Evolutionary conservation across 1,139 yeast genomes (phyloP).

Genomic region (Kodamaea derodonti): DNA sequence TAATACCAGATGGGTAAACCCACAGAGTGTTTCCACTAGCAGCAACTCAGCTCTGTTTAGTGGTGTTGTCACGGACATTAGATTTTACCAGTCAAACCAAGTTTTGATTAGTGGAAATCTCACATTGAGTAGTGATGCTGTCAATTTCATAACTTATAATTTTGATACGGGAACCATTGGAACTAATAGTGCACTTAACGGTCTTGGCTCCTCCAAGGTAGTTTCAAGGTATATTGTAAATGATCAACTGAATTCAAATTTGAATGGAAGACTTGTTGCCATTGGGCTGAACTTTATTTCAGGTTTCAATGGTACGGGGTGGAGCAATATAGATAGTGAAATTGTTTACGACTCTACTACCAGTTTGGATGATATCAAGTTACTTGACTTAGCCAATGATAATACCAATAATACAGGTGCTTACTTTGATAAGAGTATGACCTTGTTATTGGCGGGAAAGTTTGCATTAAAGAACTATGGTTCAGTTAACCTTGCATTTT

Average conservation of each 20-base stretch:
- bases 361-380: slow-evolving; percentile 37
- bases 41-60: slow-evolving; percentile 23
- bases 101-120: slow-evolving; percentile 66
- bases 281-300: slow-evolving; percentile 49
- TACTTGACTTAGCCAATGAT: slow-evolving; percentile 29
- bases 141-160: slow-evolving; percentile 50
- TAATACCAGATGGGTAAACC: slow-evolving; percentile 52
- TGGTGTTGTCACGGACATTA: slow-evolving; percentile 56
- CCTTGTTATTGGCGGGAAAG: slow-evolving; percentile 62
- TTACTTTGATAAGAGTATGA: slow-evolving; percentile 40
- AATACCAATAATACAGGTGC: slow-evolving; percentile 25
- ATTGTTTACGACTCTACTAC: slow-evolving; percentile 28
- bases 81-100: slow-evolving; percentile 46
- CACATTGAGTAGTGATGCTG: slow-evolving; percentile 30
- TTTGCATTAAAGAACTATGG: slow-evolving; percentile 54
- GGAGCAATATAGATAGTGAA: slow-evolving; percentile 40
- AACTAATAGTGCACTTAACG: slow-evolving; percentile 19
- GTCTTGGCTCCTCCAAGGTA: slow-evolving; percentile 32
- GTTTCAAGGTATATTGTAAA: slow-evolving; percentile 48
- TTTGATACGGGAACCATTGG: slow-evolving; percentile 33
- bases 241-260: slow-evolving; percentile 36
- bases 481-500: slow-evolving; percentile 61
- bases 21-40: slow-evolving; percentile 32
- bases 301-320: slow-evolving; percentile 47
- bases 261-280: slow-evolving; percentile 51